These are phyloP conservation scores for Tilletiopsis washingtonensis DNA, from an alignment of 1,284 basidiomycete species.

Conservation along the genomic window DNA sequence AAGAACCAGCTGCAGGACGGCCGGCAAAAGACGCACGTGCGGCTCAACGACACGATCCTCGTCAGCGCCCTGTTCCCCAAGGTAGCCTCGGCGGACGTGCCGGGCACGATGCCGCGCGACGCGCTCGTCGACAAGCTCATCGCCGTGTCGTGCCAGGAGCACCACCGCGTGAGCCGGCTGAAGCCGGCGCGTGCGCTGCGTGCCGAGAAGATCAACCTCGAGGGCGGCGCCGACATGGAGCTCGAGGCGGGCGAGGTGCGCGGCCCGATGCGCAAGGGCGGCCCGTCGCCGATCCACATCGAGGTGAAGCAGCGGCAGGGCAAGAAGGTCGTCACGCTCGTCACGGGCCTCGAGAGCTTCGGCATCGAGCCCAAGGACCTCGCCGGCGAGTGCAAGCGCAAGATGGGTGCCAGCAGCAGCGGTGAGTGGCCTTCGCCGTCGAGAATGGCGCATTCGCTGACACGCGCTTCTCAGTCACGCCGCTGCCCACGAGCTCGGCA, in stretches of 20 bases:
- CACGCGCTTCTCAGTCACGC: background rate
- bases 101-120: background rate
- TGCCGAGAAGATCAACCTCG: background rate
- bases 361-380: conserved; percentile 3
- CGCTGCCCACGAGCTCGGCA: background rate
- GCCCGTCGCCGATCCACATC: background rate
- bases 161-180: conserved; percentile 1
- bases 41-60: conserved; percentile 2
- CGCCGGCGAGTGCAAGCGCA: conserved; percentile 3
- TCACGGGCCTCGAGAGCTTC: conserved; percentile 4
- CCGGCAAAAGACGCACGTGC: background rate
- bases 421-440: no score
- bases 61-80: conserved; percentile 4
- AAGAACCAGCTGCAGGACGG: background rate
- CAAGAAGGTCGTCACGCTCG: conserved; percentile 3
- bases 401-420: conserved; percentile 5
- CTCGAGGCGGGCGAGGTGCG: background rate
- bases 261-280: conserved; percentile 2
- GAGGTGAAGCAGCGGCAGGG: conserved; percentile 7
- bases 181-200: background rate
- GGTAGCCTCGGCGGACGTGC: conserved; percentile 1
- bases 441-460: no score
- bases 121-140: conserved; percentile 2
- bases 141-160: background rate
- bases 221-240: background rate